Conservation (phyloP, 305 asterid genomes). For the Solanum hybrid region DNA sequence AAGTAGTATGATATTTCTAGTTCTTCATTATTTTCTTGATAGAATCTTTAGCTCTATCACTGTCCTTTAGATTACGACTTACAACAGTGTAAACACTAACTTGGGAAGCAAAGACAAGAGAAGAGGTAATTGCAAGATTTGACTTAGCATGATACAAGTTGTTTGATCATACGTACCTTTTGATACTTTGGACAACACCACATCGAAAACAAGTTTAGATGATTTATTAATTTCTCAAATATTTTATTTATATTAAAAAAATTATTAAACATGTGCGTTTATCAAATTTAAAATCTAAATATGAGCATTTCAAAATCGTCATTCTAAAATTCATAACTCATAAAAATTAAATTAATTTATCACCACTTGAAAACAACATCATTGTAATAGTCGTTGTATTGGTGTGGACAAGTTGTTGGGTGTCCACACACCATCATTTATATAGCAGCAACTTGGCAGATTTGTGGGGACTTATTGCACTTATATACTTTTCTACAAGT, state of each 20-base stretch:
- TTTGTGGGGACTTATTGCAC: neutral
- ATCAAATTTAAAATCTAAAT: neutral
- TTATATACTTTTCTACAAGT: neutral
- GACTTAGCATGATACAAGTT: neutral
- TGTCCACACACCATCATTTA: neutral
- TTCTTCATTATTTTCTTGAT: neutral
- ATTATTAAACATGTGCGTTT: neutral
- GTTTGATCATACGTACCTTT: neutral
- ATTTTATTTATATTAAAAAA: neutral
- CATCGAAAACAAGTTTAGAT: rapidly evolving
- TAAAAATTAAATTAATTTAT: neutral
- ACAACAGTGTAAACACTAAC: neutral
- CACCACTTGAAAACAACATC: neutral
- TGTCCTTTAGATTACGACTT: neutral
- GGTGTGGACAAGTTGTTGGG: neutral
- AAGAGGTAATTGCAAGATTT: neutral
- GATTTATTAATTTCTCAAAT: neutral
- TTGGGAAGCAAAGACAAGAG: neutral
- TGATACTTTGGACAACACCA: neutral
- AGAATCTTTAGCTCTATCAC: neutral
- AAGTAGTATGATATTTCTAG: neutral
- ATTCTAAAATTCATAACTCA: neutral
- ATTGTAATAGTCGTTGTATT: neutral
- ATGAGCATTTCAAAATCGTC: neutral
- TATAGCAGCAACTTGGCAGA: neutral